Conservation (phyloP, 495 filamentous ascomycete species). For the Penicillium verhagenii region DNA sequence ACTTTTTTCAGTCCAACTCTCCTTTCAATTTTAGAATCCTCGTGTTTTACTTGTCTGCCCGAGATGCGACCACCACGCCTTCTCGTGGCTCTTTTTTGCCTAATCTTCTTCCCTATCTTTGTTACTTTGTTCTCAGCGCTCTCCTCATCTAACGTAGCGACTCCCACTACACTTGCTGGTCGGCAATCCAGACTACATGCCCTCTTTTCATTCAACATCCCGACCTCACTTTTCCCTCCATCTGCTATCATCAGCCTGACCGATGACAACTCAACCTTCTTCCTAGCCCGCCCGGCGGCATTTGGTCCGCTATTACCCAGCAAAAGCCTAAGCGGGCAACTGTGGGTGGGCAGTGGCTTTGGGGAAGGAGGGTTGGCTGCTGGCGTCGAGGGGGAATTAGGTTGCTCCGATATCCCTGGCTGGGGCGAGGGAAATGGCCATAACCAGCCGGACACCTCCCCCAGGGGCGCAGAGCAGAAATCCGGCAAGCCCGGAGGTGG, state of each 20-base stretch:
- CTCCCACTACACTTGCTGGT: constrained; percentile 40
- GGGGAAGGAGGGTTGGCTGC: constrained; percentile 62
- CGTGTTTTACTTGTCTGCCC: constrained; percentile 7
- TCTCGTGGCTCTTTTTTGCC: constrained; percentile 50
- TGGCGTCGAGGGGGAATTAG: constrained; percentile 78
- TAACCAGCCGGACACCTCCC: constrained; percentile 28
- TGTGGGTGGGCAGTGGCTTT: constrained; percentile 91
- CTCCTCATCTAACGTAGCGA: constrained; percentile 39
- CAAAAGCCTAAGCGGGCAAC: constrained; percentile 74
- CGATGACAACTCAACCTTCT: constrained; percentile 97
- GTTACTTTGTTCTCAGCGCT: constrained; percentile 52
- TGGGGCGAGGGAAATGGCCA: constrained; percentile 63
- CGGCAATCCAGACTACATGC: constrained; percentile 48
- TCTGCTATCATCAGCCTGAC: constrained; percentile 94
- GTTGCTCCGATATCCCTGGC: constrained; percentile 94
- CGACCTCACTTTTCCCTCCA: constrained; percentile 82
- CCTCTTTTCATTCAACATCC: constrained; percentile 63
- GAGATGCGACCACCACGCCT: constrained; percentile 58
- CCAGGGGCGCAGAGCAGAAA: constrained; percentile 28
- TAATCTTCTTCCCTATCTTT: constrained; percentile 54
- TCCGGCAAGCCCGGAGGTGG: constrained; percentile 28
- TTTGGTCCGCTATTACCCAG: constrained; percentile 80
- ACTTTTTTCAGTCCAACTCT: constrained; percentile 1
- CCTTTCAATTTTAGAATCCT: not conserved
- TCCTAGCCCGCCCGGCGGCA: constrained; percentile 86